These are phyloP conservation scores for Pseudopyricularia cyperi DNA, from an alignment of 2,329 filamentous ascomycete genomes.

Conservation along the genomic window DNA sequence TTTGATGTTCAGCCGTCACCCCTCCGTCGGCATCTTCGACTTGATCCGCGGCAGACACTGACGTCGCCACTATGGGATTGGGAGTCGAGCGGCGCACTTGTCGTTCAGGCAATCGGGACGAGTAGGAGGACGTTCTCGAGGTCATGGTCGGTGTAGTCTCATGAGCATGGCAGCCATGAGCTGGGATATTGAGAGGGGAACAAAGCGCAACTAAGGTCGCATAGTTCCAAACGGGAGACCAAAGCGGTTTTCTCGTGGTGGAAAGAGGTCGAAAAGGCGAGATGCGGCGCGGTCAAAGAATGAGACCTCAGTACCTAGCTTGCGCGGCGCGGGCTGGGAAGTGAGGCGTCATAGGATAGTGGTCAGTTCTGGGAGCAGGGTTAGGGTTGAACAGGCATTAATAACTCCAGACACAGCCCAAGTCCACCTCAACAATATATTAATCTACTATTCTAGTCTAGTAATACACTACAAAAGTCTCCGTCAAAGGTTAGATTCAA, in stretches of 20 bases:
- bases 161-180: background rate
- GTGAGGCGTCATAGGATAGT: too few relatives aligned
- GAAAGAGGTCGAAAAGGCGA: background rate
- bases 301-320: background rate
- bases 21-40: constrained; percentile 39
- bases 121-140: constrained; percentile 4
- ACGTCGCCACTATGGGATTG: constrained; percentile 53
- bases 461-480: too few relatives aligned
- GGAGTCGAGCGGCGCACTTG: constrained; percentile 39
- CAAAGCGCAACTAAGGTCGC: background rate
- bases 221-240: background rate
- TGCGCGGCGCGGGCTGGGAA: too few relatives aligned
- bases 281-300: background rate
- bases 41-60: constrained; percentile 51
- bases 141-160: constrained; percentile 1
- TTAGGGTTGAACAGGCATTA: background rate
- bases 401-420: background rate
- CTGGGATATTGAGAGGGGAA: background rate
- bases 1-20: constrained; percentile 49
- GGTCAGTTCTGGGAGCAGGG: background rate
- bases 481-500: too few relatives aligned
- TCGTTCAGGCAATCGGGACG: constrained; percentile 1
- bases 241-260: background rate
- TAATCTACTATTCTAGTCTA: too few relatives aligned
- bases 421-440: background rate